Conservation (phyloP, 768 basidiomycete species). For the Mycena pura region DNA sequence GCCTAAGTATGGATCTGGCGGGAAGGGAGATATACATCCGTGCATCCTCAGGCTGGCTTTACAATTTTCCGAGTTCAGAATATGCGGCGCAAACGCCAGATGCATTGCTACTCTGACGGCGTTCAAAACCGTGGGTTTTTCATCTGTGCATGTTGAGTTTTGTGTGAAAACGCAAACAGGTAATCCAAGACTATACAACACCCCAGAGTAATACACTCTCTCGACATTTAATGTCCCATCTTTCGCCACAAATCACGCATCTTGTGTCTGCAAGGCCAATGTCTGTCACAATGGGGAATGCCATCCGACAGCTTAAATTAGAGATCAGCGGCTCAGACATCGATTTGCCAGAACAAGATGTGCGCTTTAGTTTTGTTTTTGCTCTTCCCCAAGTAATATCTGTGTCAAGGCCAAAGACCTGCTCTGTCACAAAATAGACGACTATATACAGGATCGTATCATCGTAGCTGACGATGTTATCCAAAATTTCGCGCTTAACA, state of each 20-base stretch:
- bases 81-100: constrained; percentile 93
- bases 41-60: constrained; percentile 85
- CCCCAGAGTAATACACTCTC: constrained; percentile 88
- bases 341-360: constrained; percentile 95
- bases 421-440: constrained; percentile 85
- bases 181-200: constrained; percentile 90
- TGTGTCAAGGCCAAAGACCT: constrained; percentile 79
- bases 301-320: constrained; percentile 91
- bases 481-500: constrained; percentile 84
- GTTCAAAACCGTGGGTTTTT: constrained; percentile 82
- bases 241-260: constrained; percentile 92
- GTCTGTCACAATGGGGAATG: constrained; percentile 94
- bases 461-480: constrained; percentile 94
- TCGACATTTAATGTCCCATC: constrained; percentile 88
- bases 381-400: background rate
- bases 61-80: constrained; percentile 90
- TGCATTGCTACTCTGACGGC: constrained; percentile 91
- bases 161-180: constrained; percentile 49
- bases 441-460: constrained; percentile 93
- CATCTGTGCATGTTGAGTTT: constrained; percentile 3
- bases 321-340: constrained; percentile 93
- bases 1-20: constrained; percentile 62
- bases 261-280: constrained; percentile 88
- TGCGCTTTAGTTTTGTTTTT: constrained; percentile 38
- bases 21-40: constrained; percentile 91